A percentile compares a stretch with the other conserved stretches of the same genome.
These are phyloP conservation scores for Thermomucor indicae-seudaticae DNA, from an alignment of 371 early-diverging fungal species.

Conservation along the genomic window DNA sequence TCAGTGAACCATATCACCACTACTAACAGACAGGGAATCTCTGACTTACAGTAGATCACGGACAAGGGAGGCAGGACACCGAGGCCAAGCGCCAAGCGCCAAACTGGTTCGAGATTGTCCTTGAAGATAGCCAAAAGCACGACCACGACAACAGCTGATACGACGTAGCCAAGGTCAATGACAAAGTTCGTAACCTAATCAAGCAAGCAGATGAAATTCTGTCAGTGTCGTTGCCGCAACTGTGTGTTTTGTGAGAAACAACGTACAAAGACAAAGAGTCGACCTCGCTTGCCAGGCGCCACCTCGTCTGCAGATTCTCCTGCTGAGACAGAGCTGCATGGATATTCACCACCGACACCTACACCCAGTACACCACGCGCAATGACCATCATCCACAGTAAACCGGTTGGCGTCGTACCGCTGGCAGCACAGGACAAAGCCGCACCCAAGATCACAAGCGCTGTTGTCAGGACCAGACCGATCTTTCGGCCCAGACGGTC, in stretches of 20 bases:
- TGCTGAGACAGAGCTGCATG: conserved; percentile 41
- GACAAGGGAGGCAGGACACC: conserved; percentile 58
- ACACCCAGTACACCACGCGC: conserved; percentile 52
- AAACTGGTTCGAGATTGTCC: conserved; percentile 46
- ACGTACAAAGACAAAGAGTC: conserved; percentile 46
- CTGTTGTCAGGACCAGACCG: conserved; percentile 28
- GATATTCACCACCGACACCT: conserved; percentile 23
- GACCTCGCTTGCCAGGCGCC: conserved; percentile 47
- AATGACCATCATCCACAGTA: conserved; percentile 61
- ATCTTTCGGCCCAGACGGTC: conserved; percentile 42
- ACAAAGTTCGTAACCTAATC: conserved; percentile 48
- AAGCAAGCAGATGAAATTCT: too few species aligned
- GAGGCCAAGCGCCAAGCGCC: conserved; percentile 54
- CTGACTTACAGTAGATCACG: conserved; percentile 49
- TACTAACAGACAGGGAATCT: background rate
- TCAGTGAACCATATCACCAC: too few species aligned
- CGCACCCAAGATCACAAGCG: conserved; percentile 42
- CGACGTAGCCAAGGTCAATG: conserved; percentile 54
- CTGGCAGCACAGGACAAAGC: conserved; percentile 34
- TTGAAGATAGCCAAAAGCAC: conserved; percentile 49
- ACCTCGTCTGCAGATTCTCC: conserved; percentile 60
- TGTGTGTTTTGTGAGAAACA: background rate
- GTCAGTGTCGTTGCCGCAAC: too few species aligned
- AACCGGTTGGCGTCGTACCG: conserved; percentile 29
- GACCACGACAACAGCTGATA: conserved; percentile 50